Conservation (phyloP, 73 alveolate genomes). For the Paramecium biaurelia region DNA sequence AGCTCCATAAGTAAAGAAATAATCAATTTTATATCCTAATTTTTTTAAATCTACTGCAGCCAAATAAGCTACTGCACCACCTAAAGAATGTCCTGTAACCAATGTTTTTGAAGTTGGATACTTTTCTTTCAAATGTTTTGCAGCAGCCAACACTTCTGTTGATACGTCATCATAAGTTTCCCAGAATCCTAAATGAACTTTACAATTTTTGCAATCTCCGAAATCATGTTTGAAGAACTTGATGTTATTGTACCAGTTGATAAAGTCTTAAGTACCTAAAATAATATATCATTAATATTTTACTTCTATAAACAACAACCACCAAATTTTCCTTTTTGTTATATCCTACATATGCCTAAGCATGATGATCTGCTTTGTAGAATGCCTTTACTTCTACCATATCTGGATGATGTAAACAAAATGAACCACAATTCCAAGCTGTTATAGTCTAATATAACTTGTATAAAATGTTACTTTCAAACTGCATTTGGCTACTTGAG, state of each 20-base stretch:
- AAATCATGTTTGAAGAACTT: conserved; percentile 39
- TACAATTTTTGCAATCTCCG: conserved; percentile 36
- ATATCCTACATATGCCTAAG: conserved; percentile 50
- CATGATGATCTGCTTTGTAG: conserved; percentile 45
- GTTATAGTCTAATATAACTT: not conserved
- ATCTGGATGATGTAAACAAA: conserved; percentile 55
- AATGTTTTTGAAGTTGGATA: conserved; percentile 30
- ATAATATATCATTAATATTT: not conserved
- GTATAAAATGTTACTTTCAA: not conserved
- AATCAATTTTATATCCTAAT: conserved; percentile 46
- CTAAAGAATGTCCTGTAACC: conserved; percentile 64
- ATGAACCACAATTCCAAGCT: conserved; percentile 54
- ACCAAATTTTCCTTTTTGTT: conserved; percentile 44
- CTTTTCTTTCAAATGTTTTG: not conserved
- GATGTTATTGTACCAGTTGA: conserved; percentile 39
- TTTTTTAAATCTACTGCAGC: conserved; percentile 36
- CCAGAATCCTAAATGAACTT: conserved; percentile 62
- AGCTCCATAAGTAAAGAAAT: conserved; percentile 56
- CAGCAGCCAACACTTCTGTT: conserved; percentile 25
- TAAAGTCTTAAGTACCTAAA: conserved; percentile 16
- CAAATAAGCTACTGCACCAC: conserved; percentile 67
- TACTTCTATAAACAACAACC: conserved; percentile 45
- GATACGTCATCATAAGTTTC: conserved; percentile 57
- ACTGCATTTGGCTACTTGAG: conserved; percentile 45
- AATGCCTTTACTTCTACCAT: conserved; percentile 49